phyloP scores from a whole-genome alignment of 2,329 filamentous ascomycete species.

The Apiospora hydei region DNA sequence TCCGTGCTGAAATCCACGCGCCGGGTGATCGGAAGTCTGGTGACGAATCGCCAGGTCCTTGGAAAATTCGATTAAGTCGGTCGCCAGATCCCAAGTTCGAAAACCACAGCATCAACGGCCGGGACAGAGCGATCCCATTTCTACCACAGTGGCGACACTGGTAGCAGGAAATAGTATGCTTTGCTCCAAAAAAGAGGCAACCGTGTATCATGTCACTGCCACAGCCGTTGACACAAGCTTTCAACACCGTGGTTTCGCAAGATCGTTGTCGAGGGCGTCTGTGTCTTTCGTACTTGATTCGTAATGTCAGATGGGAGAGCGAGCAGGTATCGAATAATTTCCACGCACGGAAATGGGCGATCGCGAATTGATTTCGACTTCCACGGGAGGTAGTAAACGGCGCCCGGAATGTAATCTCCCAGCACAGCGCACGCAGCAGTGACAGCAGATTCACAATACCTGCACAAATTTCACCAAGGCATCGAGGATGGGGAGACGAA shows the following conservation, averaged over 20 bases:
- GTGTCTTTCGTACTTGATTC: neutral
- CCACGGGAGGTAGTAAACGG: neutral
- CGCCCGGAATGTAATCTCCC: neutral
- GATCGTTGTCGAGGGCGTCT: neutral
- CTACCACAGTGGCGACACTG: no score
- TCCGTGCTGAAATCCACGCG: neutral
- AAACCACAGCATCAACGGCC: neutral
- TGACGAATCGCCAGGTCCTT: neutral
- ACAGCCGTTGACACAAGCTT: neutral
- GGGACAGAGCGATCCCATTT: neutral
- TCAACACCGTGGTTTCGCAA: neutral
- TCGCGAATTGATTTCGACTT: neutral
- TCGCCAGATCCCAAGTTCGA: neutral
- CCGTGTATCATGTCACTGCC: neutral
- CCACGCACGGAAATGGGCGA: neutral
- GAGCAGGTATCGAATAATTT: neutral
- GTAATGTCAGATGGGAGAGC: neutral
- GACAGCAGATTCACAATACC: neutral
- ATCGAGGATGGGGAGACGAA: conserved; percentile 2
- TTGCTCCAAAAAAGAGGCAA: neutral
- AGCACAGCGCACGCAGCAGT: neutral
- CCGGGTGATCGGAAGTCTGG: neutral
- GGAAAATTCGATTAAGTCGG: neutral
- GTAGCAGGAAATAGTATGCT: neutral
- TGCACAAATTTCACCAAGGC: neutral